A percentile compares a stretch with the other conserved stretches of the same genome.
Conservation (phyloP, 768 basidiomycete species). For the Auricularia heimuer region DNA sequence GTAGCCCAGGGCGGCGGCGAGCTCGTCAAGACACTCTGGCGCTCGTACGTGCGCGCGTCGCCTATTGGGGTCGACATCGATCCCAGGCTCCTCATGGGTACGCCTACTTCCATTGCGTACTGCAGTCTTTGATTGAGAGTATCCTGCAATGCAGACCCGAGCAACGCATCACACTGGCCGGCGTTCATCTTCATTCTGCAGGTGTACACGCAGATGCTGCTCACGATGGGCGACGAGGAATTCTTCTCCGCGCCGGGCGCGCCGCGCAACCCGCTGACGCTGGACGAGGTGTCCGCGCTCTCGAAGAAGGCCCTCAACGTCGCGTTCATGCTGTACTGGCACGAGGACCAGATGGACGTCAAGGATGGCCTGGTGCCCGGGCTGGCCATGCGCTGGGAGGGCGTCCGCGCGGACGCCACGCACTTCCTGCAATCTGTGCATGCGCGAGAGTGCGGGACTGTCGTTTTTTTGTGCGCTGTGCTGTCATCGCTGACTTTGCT, state of each 20-base stretch:
- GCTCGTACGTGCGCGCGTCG: conserved; percentile 45
- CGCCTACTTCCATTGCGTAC: neutral
- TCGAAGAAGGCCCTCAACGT: conserved; percentile 75
- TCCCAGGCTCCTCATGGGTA: conserved; percentile 8
- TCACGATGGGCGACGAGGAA: conserved; percentile 95
- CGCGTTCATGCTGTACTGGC: conserved; percentile 71
- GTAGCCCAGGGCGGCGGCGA: conserved; percentile 48
- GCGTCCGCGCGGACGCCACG: conserved; percentile 66
- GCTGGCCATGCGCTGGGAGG: conserved; percentile 46
- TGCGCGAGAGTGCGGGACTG: conserved; percentile 67
- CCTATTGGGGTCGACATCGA: conserved; percentile 51
- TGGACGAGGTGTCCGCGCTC: conserved; percentile 73
- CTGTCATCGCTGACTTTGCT: too few species aligned
- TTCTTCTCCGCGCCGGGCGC: conserved; percentile 55
- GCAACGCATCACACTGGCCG: conserved; percentile 44
- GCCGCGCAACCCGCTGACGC: conserved; percentile 61
- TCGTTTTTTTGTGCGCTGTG: too few species aligned
- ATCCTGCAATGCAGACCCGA: conserved; percentile 27
- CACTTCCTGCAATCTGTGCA: conserved; percentile 73
- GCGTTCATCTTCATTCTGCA: conserved; percentile 70
- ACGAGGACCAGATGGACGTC: conserved; percentile 37
- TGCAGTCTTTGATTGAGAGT: too few species aligned
- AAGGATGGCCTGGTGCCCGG: conserved; percentile 34
- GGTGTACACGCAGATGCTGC: conserved; percentile 71
- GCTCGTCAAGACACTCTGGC: conserved; percentile 66